Percentiles rank a stretch among this genome's conserved stretches.
Evolutionary conservation across 768 basidiomycete genomes (phyloP).

Genomic region (Punctularia strigosozonata): DNA sequence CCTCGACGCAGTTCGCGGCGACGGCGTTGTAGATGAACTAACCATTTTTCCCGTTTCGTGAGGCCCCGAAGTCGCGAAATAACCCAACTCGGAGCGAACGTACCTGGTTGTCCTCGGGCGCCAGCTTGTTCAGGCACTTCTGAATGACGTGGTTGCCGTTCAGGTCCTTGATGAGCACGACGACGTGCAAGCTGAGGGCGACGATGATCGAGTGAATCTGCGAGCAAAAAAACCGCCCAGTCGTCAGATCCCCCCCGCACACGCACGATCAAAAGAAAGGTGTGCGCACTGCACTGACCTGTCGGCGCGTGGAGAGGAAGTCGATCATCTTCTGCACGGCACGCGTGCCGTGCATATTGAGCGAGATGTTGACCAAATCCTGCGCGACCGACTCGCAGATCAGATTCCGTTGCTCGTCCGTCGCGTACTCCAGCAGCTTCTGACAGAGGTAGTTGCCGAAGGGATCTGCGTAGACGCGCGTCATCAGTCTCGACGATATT

Average conservation of each 20-base stretch:
- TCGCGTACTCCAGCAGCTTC: slow-evolving; percentile 92
- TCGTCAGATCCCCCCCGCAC: too few species aligned
- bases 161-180: slow-evolving; percentile 97
- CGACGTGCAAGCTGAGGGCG: slow-evolving; percentile 94
- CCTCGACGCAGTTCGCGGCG: slow-evolving; percentile 96
- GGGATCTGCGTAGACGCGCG: slow-evolving; percentile 47
- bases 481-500: too few species aligned
- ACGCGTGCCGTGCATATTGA: slow-evolving; percentile 99
- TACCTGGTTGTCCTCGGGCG: slow-evolving; percentile 97
- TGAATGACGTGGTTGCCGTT: slow-evolving; percentile 98
- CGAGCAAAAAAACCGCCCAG: slow-evolving; percentile 72
- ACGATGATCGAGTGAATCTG: slow-evolving; percentile 97
- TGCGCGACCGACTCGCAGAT: slow-evolving; percentile 97
- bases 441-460: slow-evolving; percentile 99
- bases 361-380: slow-evolving; percentile 93
- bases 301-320: slow-evolving; percentile 88
- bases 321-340: slow-evolving; percentile 99
- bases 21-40: slow-evolving; percentile 99
- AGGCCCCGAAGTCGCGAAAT: background rate
- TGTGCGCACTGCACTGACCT: slow-evolving; percentile 58
- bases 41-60: too few species aligned
- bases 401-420: slow-evolving; percentile 92
- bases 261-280: slow-evolving; percentile 1
- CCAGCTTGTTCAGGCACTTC: slow-evolving; percentile 96
- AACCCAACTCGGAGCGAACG: slow-evolving; percentile 4